A percentile compares a stretch with the other conserved stretches of the same genome.
These are phyloP conservation scores for Grosmannia serpens DNA, from an alignment of 2,329 filamentous ascomycete genomes.

Conservation along the genomic window DNA sequence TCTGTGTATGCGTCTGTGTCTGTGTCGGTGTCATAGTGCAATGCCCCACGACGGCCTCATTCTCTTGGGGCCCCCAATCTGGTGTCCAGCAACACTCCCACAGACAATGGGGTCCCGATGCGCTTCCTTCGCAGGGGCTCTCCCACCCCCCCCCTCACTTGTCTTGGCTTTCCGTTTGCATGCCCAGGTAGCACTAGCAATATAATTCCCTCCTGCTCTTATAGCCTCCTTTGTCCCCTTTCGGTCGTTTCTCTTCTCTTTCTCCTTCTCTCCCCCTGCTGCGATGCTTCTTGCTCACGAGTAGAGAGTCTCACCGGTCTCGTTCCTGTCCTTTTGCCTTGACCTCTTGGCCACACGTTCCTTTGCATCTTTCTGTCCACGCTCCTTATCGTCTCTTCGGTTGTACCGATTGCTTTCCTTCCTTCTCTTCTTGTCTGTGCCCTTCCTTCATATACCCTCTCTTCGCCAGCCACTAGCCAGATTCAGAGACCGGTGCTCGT, in stretches of 20 bases:
- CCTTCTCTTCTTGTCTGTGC: not conserved
- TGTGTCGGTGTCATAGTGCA: not conserved
- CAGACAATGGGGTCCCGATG: not conserved
- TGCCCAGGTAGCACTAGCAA: not conserved
- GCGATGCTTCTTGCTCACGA: not conserved
- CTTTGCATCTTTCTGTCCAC: not conserved
- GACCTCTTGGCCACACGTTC: not conserved
- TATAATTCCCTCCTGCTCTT: not conserved
- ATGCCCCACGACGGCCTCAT: not conserved
- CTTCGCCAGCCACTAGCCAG: not conserved
- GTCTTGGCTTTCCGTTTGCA: not conserved
- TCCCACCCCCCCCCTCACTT: not conserved
- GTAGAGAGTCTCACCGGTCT: not conserved
- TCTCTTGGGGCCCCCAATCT: not conserved
- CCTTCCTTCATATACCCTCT: not conserved
- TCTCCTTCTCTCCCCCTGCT: not conserved
- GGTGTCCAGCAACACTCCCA: not conserved
- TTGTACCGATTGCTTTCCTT: not conserved
- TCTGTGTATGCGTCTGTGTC: not conserved
- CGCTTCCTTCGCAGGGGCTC: not conserved
- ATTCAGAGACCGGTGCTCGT: not conserved
- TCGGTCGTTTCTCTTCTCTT: not conserved
- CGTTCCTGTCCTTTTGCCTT: not conserved
- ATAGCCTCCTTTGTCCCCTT: not conserved
- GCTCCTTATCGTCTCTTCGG: not conserved